Evolutionary conservation across 768 basidiomycete species (phyloP), one percentile per base, ranked within the genome.

Genomic region (Pisolithus microcarpus): DNA sequence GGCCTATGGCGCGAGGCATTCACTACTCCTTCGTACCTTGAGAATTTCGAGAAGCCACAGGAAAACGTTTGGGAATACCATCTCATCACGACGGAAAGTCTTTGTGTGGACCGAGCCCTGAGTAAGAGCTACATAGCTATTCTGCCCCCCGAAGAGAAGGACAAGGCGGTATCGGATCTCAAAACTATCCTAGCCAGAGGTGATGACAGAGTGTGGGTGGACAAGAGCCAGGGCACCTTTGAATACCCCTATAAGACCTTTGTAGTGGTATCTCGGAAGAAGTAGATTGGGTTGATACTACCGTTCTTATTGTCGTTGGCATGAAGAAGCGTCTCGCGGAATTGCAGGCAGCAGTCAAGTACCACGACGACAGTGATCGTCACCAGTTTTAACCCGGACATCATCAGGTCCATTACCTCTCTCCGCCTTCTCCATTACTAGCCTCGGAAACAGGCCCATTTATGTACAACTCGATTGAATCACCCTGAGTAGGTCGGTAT

Each of bases 41-140:
- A 69, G 42, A 65, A 66, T 50, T 96, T 94, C 66, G 65, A 78
- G 50, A 64, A 76, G 2, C 81, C 76, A 1, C 68, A 81, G 52
- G 81, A 87, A 60, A 72, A 75, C 54, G 60, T 67, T 26, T 86
- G 80, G 75, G 51, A 60, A 1, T 83, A 84, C 58, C 58, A 66
- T 6, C 64, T 86, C 10, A 70, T 72, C 7, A 74, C 78, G 0
- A 82, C 78, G 2, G 69, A 75, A 30, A 72, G 86, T 10, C 71
- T 71, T 18, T 81, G 77, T 7, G 68, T 88, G 36, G 73, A 90
- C 48, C 73, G 92, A 46, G 83, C 83, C 2, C 72, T 74, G 52
- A 91, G 83, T 68, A 96, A 95, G 72, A 92, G 89, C 56, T 96
- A 93, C 65, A 81, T 93, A 40, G 75, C 85, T 0, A 66, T 84